Conservation (phyloP, 257 asterid genomes). For the Petunia secreta region DNA sequence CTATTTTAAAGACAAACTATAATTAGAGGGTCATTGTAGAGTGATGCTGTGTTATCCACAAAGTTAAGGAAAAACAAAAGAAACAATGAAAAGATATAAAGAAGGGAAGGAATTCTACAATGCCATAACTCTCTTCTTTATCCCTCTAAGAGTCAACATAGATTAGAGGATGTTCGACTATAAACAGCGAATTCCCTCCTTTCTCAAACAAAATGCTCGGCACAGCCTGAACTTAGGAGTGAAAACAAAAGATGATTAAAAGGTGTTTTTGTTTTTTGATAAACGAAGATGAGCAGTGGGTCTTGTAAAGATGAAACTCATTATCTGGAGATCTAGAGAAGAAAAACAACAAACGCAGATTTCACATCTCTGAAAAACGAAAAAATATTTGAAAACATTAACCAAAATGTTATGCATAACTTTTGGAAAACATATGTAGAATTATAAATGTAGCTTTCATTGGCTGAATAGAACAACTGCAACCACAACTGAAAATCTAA, state of each 20-base stretch:
- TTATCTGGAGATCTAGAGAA: background rate
- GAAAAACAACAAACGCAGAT: background rate
- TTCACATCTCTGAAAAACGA: background rate
- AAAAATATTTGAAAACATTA: background rate
- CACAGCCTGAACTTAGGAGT: conserved; percentile 9
- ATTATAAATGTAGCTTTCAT: background rate
- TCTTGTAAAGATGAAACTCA: conserved; percentile 18
- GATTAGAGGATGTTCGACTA: background rate
- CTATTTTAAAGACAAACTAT: background rate
- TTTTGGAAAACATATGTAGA: background rate
- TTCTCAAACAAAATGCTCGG: conserved; percentile 18
- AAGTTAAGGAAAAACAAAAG: conserved; percentile 7
- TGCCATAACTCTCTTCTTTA: background rate
- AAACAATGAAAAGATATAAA: background rate
- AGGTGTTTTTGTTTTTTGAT: no score
- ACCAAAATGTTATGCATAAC: background rate
- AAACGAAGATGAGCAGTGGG: background rate
- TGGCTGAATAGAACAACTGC: conserved; percentile 6
- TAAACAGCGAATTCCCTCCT: background rate
- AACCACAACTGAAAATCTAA: background rate
- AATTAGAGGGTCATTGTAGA: background rate
- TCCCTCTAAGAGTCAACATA: conserved; percentile 7
- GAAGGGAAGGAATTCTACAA: background rate
- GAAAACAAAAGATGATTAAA: background rate
- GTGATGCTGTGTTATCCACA: background rate